Evolutionary conservation across 139 green algal genomes (phyloP), one percentile per base, ranked within the genome.

Genomic region (Microglena sp.): DNA sequence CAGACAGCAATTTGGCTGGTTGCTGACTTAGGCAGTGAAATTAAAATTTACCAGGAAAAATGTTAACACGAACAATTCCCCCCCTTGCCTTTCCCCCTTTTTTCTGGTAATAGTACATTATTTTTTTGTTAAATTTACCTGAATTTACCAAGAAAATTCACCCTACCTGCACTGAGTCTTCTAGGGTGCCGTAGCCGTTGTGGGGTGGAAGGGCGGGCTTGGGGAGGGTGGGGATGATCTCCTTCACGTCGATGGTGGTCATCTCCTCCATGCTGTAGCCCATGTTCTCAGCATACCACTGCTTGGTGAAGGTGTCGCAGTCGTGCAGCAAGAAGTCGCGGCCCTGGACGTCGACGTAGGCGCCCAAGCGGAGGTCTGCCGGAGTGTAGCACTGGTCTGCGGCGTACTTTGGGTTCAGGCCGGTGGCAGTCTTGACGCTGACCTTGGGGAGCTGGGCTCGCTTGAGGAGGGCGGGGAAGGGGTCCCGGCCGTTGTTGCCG

Each of bases 401-500:
- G 33, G 56, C 65, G 45, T 68, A 73, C 44, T 56, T 35, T 34
- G 53, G 46, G 35, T 67, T 69, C n/a, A 77, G 31, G 11, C 56
- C 72, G 32, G 45, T 67, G 50, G 62, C 66, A 45, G 66, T 67
- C n/a, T n/a, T n/a, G n/a, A n/a, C n/a, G n/a, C n/a, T n/a, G 29
- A 50, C 74, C 77, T 89, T 90, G 5, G 89, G 85, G 36, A 97
- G 85, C 45, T 66, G 77, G 5, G 64, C 77, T 36, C 92, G 80
- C 32, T 82, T 83, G 0, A 96, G 77, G 82, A 97, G 90, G 26
- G 92, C 71, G 15, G 89, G 84, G 77, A 95, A 96, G 61, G 80
- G 79, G 45, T 92, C 84, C 28, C 86, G 79, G 5, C 90, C 89
- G 8, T 32, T 82, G 77, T 96, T 96, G 65, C 67, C 71, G 64